Base-by-base conservation (phyloP, 495 filamentous ascomycete species). In the Parachaetomium inaequale region DNA sequence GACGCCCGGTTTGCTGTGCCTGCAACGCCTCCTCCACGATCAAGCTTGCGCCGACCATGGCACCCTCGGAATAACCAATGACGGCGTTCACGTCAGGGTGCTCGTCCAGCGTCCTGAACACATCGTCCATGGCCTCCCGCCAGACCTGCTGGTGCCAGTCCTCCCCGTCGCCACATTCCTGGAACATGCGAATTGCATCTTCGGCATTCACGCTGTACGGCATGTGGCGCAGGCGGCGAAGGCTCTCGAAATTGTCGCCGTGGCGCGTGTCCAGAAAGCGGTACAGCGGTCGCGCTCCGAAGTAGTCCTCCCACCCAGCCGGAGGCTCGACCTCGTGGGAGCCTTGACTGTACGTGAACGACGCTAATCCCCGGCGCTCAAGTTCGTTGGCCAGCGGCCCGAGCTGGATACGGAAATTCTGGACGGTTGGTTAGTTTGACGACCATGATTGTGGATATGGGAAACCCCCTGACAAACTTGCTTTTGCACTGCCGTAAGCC, bases 341-440 rank as follows among this genome's bases (percentile, higher is more conserved):
- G 0, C 79, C 81, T 55, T 82, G 78, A 49, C 73, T 78, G 65
- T 78, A 84, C 50, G 74, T 59, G 63, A 84, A 84, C 4, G 68
- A 70, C 12, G 74, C 78, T 10, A 75, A 67, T 15, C 72, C 68
- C 15, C 80, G 76, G n/a, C 64, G 59, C 28, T 73, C 67, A 57
- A 83, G 65, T 63, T 82, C 74, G 43, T 78, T 78, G 43, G 72
- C 72, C 29, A 84, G 70, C 3, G 81, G 81, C 12, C 80, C 76
- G 17, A 84, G 72, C 59, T 84, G 81, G 53, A 84, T 78, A 57
- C 74, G 70, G 55, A 84, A 82, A 71, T 82, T 84, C 81, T 82
- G 15, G 34, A 8, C 7, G 3, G 3, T 1, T 19, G 3, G 17
- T 34, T 2, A n/a, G 36, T 0, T 2, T 12, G 23, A n/a, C 7